Conservation (phyloP, 2,329 filamentous ascomycete genomes). For the Colletotrichum navitas region DNA sequence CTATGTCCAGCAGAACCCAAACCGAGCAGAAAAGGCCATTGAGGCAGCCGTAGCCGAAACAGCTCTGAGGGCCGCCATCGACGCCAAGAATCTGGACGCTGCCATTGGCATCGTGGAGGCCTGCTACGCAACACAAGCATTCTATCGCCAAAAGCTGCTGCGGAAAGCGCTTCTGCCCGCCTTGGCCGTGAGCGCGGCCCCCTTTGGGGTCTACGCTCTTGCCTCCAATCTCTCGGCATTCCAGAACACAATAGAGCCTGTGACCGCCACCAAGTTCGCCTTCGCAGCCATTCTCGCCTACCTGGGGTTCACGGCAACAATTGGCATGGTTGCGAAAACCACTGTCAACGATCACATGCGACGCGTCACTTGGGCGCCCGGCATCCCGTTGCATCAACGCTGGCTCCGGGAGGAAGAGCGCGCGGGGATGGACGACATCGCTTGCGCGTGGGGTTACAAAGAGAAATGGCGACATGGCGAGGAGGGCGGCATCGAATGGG, state of each 20-base stretch:
- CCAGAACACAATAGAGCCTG: constrained; percentile 82
- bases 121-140: constrained; percentile 76
- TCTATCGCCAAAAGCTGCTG: constrained; percentile 75
- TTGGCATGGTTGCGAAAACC: constrained; percentile 86
- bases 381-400: constrained; percentile 82
- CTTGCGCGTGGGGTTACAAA: constrained; percentile 91
- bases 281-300: constrained; percentile 88
- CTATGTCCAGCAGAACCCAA: constrained; percentile 75
- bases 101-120: constrained; percentile 81
- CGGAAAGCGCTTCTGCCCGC: constrained; percentile 73
- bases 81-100: constrained; percentile 80
- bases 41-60: constrained; percentile 76
- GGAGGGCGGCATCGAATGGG: constrained; percentile 93
- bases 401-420: constrained; percentile 94
- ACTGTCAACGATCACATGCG: constrained; percentile 97
- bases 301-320: constrained; percentile 80
- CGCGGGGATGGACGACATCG: constrained; percentile 86
- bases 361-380: constrained; percentile 89
- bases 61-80: constrained; percentile 84
- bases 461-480: constrained; percentile 85
- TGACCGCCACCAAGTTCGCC: constrained; percentile 80
- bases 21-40: constrained; percentile 78
- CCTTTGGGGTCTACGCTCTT: constrained; percentile 76
- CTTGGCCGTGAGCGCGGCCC: constrained; percentile 67
- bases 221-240: constrained; percentile 75